Percentiles rank a stretch among this genome's conserved stretches.
Conservation (phyloP, 768 basidiomycete species). For the Solioccasus polychromus region DNA sequence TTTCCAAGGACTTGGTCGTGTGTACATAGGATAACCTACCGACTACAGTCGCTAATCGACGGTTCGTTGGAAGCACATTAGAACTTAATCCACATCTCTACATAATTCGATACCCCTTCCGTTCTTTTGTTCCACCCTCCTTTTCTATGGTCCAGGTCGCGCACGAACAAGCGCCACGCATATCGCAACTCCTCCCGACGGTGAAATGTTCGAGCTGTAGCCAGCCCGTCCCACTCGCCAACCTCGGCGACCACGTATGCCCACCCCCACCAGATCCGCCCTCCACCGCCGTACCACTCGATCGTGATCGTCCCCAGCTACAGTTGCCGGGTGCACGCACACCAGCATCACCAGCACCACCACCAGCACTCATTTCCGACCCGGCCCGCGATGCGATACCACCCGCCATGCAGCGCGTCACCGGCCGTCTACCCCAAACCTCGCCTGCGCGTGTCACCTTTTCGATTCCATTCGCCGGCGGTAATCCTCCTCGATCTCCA, state of each 20-base stretch:
- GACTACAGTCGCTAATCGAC: slow-evolving; percentile 12
- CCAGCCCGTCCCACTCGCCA: slow-evolving; percentile 63
- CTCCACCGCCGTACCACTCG: slow-evolving; percentile 1
- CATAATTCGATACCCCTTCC: slow-evolving; percentile 25
- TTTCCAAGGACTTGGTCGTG: neutral
- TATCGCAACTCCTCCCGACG: slow-evolving; percentile 71
- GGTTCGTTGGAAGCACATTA: neutral
- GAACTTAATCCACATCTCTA: slow-evolving; percentile 12
- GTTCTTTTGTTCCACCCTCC: slow-evolving; percentile 8
- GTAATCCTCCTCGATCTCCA: slow-evolving; percentile 9
- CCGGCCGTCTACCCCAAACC: neutral
- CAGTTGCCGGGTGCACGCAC: slow-evolving; percentile 4
- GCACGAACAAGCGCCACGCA: slow-evolving; percentile 20
- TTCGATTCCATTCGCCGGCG: slow-evolving; percentile 12
- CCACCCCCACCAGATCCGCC: slow-evolving; percentile 30
- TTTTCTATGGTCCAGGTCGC: slow-evolving; percentile 27
- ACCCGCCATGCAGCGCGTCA: slow-evolving; percentile 12
- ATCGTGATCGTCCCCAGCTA: slow-evolving; percentile 5
- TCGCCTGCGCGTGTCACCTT: slow-evolving; percentile 12
- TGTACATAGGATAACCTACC: slow-evolving; percentile 20
- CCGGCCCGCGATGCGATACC: slow-evolving; percentile 17
- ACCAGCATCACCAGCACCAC: too few species aligned
- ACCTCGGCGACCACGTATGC: slow-evolving; percentile 81
- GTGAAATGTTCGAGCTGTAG: slow-evolving; percentile 85
- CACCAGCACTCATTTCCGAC: slow-evolving; percentile 14